phyloP scores from a whole-genome alignment of 2,329 filamentous ascomycete species.

The Alternaria angustiovoidea region DNA sequence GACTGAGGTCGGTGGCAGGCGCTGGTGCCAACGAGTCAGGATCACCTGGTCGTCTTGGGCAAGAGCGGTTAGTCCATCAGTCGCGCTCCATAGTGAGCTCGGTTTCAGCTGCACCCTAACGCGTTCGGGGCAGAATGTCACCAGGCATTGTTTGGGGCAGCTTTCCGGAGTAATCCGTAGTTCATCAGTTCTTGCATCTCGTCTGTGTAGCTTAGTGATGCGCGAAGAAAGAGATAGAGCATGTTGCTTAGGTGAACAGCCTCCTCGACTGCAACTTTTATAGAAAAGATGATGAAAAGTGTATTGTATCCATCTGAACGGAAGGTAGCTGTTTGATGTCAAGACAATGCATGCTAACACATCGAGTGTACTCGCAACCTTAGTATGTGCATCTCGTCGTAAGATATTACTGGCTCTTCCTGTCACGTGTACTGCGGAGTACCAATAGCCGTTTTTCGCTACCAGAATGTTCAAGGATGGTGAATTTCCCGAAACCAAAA shows the following conservation, averaged over 20 bases:
- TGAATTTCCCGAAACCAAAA: slow-evolving; percentile 5
- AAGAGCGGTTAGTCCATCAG: slow-evolving; percentile 2
- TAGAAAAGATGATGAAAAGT: not conserved
- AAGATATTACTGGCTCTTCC: not conserved
- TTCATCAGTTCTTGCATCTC: not conserved
- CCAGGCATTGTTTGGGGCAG: not conserved
- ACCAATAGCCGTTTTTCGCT: not conserved
- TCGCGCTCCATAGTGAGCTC: not conserved
- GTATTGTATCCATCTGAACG: not conserved
- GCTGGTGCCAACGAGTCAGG: slow-evolving; percentile 3
- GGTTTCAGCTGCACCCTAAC: not conserved
- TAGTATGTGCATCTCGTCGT: not conserved
- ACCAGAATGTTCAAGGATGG: not conserved
- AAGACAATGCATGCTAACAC: not conserved
- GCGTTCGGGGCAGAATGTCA: not conserved
- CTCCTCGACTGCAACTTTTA: not conserved
- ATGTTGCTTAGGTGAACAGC: not conserved
- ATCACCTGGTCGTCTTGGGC: slow-evolving; percentile 2
- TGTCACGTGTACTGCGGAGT: not conserved
- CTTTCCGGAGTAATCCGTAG: not conserved
- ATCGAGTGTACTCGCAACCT: not conserved
- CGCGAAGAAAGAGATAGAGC: not conserved
- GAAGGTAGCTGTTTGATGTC: not conserved
- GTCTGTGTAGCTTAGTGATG: not conserved
- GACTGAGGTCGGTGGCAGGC: slow-evolving; percentile 2